Base-by-base conservation (phyloP, 108 stramenopile species). In the Cyclotella sp. region DNA sequence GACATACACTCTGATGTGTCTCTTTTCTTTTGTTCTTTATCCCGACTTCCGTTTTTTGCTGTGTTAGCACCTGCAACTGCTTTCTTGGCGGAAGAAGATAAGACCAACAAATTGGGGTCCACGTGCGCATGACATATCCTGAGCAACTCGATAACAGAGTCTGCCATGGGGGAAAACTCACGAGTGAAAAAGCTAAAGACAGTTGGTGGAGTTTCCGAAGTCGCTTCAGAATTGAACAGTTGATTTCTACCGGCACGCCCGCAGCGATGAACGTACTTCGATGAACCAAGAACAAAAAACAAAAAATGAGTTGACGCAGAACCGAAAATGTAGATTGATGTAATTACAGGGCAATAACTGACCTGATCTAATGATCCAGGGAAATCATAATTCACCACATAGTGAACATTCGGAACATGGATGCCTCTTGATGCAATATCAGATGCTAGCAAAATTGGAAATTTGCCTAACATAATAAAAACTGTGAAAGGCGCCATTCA, bases 341-440 rank as follows among this genome's bases (percentile, higher is more conserved):
- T 41, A 21, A 22, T 12, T 16, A 27, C 19, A 21, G 3, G 6
- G 61, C 12, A 43, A 44, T 30, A 22, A 59, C 63, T 47, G 13
- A 79, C 79, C 77, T 91, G 89, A 68, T 91, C 89, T 44, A 94
- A 70, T 52, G 89, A 88, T 12, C 83, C 76, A n/a, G 98, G 97
- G 82, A 98, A 99, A 65, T 97, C 95, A 75, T 97, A 98, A 74
- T 99, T 96, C 67, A 99, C 89, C 27, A 98, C 93, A 72, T 84
- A 92, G 77, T 92, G 84, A 11, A 98, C 94, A 69, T 93, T 87
- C 6, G 88, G 75, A 69, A 96, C 86, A 64, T 99, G 95, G 21
- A 99, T 84, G 0, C 98, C 98, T 58, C 98, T 83, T 44, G 96
- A 95, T n/a, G 97, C 97, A 21, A 99, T 81, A 85, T 99, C 98